These are phyloP conservation scores for Blastobotrys serpentis DNA, from an alignment of 1,139 yeast species.

Conservation along the genomic window DNA sequence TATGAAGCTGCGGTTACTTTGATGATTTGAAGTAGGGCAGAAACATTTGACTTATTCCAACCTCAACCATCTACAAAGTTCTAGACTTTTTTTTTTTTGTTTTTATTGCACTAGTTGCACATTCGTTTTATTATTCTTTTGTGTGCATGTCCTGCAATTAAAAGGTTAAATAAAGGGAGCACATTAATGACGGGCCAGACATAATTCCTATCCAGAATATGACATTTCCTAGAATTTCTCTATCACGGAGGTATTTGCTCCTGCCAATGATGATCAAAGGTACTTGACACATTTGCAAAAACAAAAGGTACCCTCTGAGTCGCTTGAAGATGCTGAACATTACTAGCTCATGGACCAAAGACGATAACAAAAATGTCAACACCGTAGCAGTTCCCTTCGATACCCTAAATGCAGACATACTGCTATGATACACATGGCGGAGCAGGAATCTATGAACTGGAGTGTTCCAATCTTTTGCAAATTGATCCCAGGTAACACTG, in stretches of 20 bases:
- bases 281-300: slow-evolving; percentile 77
- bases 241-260: slow-evolving; percentile 48
- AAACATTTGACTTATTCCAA: too few relatives aligned
- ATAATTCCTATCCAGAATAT: slow-evolving; percentile 92
- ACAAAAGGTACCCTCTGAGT: slow-evolving; percentile 73
- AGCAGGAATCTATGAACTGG: slow-evolving; percentile 91
- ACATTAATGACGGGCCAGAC: slow-evolving; percentile 85
- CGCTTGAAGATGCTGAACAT: slow-evolving; percentile 86
- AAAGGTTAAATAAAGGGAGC: slow-evolving; percentile 78
- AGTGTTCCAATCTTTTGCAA: slow-evolving; percentile 89
- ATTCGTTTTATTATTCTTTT: too few relatives aligned
- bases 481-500: slow-evolving; percentile 89
- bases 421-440: slow-evolving; percentile 91
- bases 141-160: slow-evolving; percentile 37
- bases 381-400: slow-evolving; percentile 68
- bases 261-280: slow-evolving; percentile 43
- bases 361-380: slow-evolving; percentile 76
- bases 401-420: slow-evolving; percentile 72
- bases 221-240: slow-evolving; percentile 63
- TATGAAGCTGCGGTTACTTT: too few relatives aligned
- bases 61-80: too few relatives aligned
- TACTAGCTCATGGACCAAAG: slow-evolving; percentile 84
- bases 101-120: slow-evolving; percentile 7
- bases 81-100: too few relatives aligned
- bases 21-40: too few relatives aligned